phyloP scores from a whole-genome alignment of 768 basidiomycete species.

The Lentinula boryana region DNA sequence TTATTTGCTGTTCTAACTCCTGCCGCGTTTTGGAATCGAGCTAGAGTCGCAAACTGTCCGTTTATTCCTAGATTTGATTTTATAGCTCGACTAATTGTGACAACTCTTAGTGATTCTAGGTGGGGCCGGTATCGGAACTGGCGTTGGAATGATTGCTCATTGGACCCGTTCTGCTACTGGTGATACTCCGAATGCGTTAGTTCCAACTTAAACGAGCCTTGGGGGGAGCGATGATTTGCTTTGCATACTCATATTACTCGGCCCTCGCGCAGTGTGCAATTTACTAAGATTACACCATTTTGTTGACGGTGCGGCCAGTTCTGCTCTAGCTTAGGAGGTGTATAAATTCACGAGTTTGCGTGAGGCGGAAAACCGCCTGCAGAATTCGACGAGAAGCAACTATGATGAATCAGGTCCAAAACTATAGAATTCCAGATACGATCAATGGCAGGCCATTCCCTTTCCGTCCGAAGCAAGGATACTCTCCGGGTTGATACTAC shows the following conservation, averaged over 20 bases:
- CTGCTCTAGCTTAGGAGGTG: no score
- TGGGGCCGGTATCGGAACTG: conserved; percentile 63
- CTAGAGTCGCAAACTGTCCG: conserved; percentile 54
- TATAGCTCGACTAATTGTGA: background rate
- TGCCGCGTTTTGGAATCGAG: conserved; percentile 69
- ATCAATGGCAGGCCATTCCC: conserved; percentile 75
- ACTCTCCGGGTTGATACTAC: conserved; percentile 56
- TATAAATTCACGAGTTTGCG: no score
- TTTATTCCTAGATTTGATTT: background rate
- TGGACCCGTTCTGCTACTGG: conserved; percentile 48
- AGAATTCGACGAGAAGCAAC: background rate
- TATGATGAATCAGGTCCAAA: background rate
- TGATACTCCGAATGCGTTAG: conserved; percentile 33
- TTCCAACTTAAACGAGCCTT: background rate
- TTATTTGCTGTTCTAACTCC: conserved; percentile 60
- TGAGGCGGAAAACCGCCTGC: no score
- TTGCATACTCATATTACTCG: no score
- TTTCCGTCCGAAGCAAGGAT: conserved; percentile 50
- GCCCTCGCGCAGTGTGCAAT: no score
- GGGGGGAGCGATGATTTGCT: no score
- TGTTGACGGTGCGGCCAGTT: no score
- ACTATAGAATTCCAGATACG: background rate
- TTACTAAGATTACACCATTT: no score
- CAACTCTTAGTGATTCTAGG: conserved; percentile 54
- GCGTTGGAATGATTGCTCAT: conserved; percentile 53